phyloP scores from a whole-genome alignment of 768 basidiomycete genomes.

The Suillus alpinus region DNA sequence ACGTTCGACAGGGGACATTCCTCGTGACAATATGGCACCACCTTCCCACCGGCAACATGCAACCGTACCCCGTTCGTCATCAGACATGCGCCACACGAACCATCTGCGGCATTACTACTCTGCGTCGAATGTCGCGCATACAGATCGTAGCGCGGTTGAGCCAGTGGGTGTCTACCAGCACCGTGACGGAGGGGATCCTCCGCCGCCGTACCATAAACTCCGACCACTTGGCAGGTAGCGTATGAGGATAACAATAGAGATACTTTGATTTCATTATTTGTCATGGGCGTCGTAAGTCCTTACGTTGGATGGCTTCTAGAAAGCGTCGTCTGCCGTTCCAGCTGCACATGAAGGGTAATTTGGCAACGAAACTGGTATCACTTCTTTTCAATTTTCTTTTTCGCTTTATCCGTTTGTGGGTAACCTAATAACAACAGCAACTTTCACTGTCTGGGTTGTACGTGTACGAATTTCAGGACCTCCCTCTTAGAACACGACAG shows the following conservation, averaged over 20 bases:
- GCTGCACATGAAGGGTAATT: not conserved
- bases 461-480: not conserved
- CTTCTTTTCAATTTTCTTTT: not conserved
- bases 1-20: constrained; percentile 24
- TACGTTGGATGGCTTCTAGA: not conserved
- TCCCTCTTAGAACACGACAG: not conserved
- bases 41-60: not conserved
- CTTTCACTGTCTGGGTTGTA: not conserved
- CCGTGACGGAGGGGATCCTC: constrained; percentile 20
- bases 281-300: not conserved
- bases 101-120: constrained; percentile 23
- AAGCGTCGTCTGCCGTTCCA: not conserved
- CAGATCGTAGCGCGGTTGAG: not conserved
- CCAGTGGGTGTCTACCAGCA: constrained; percentile 14
- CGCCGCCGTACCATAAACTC: constrained; percentile 25
- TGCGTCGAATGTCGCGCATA: constrained; percentile 10
- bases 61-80: not conserved
- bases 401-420: not conserved
- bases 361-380: not conserved
- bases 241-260: not conserved
- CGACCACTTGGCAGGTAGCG: not conserved
- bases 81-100: constrained; percentile 4
- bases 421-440: not conserved
- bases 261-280: not conserved
- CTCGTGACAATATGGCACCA: constrained; percentile 2